phyloP scores from a whole-genome alignment of 2,329 filamentous ascomycete species.

The Microdochium trichocladiopsis region DNA sequence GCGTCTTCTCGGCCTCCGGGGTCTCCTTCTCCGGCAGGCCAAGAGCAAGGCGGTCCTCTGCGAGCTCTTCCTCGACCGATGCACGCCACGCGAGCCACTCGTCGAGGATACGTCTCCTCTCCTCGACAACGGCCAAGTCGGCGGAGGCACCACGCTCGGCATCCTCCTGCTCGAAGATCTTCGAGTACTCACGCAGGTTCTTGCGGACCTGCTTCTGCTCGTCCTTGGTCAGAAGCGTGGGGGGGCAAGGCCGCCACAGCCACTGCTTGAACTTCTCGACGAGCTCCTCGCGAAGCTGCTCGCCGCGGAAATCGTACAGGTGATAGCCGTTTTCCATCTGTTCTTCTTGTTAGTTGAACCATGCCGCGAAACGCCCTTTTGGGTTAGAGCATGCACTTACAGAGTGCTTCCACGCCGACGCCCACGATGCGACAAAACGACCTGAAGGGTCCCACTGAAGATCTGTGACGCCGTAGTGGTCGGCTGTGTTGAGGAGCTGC shows the following conservation, averaged over 20 bases:
- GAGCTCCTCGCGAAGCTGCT: constrained; percentile 80
- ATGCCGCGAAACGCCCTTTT: background rate
- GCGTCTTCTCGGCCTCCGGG: constrained; percentile 52
- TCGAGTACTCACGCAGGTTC: constrained; percentile 95
- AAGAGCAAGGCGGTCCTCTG: constrained; percentile 61
- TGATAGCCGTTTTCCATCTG: constrained; percentile 99
- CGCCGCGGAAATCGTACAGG: constrained; percentile 92
- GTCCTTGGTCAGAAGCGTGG: constrained; percentile 88
- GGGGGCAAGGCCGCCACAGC: constrained; percentile 84
- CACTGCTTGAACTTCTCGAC: constrained; percentile 98
- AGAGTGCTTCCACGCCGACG: constrained; percentile 90
- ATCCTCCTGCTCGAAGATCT: constrained; percentile 92
- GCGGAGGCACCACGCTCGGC: constrained; percentile 87
- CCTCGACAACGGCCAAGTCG: constrained; percentile 89
- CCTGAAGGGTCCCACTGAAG: constrained; percentile 98
- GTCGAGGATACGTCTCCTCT: constrained; percentile 70
- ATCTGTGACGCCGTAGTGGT: constrained; percentile 97
- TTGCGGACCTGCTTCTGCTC: constrained; percentile 98
- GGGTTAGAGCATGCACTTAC: too few species aligned
- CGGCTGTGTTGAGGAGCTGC: constrained; percentile 85
- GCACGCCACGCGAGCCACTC: constrained; percentile 88
- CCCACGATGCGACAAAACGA: constrained; percentile 87
- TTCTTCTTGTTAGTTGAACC: constrained; percentile 5
- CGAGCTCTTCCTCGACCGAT: constrained; percentile 62
- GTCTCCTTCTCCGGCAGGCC: constrained; percentile 61